phyloP scores from a whole-genome alignment of 495 filamentous ascomycete genomes.

The Neurospora hispaniola region DNA sequence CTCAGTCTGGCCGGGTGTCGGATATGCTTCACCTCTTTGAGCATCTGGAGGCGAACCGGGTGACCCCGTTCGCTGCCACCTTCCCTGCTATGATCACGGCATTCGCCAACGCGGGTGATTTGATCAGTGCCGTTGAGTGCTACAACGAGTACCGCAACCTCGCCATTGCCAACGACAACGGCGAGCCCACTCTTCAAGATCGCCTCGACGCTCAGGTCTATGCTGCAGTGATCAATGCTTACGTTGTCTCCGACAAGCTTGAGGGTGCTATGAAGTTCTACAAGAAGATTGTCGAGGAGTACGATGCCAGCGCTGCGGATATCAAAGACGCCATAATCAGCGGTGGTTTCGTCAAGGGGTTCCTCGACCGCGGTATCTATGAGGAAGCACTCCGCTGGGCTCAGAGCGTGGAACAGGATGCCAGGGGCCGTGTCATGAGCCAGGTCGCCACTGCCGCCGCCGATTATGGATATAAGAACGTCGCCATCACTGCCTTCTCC shows the following conservation, averaged over 20 bases:
- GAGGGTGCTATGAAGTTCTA: conserved; percentile 76
- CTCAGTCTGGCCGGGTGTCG: conserved; percentile 60
- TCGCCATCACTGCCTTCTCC: conserved; percentile 58
- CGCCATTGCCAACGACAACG: conserved; percentile 69
- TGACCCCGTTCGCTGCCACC: conserved; percentile 64
- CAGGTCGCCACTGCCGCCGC: conserved; percentile 52
- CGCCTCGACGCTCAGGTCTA: conserved; percentile 79
- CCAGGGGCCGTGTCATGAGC: conserved; percentile 27
- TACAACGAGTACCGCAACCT: conserved; percentile 87
- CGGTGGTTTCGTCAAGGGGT: conserved; percentile 64
- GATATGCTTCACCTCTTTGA: conserved; percentile 84
- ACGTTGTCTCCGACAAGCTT: conserved; percentile 65
- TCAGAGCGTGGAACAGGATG: conserved; percentile 34
- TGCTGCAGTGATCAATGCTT: conserved; percentile 76
- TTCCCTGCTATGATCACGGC: conserved; percentile 89
- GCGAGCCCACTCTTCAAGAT: conserved; percentile 55
- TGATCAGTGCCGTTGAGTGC: conserved; percentile 83
- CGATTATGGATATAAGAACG: conserved; percentile 61
- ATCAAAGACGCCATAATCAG: conserved; percentile 60
- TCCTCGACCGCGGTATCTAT: conserved; percentile 52
- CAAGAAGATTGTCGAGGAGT: conserved; percentile 58
- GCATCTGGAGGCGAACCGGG: conserved; percentile 72
- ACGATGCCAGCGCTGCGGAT: conserved; percentile 38
- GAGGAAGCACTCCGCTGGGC: conserved; percentile 56
- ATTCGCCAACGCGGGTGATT: conserved; percentile 69